Percentiles rank a stretch among this genome's conserved stretches.
Evolutionary conservation across 164 flowering plant species (phyloP).

Genomic region (Macadamia integrifolia): DNA sequence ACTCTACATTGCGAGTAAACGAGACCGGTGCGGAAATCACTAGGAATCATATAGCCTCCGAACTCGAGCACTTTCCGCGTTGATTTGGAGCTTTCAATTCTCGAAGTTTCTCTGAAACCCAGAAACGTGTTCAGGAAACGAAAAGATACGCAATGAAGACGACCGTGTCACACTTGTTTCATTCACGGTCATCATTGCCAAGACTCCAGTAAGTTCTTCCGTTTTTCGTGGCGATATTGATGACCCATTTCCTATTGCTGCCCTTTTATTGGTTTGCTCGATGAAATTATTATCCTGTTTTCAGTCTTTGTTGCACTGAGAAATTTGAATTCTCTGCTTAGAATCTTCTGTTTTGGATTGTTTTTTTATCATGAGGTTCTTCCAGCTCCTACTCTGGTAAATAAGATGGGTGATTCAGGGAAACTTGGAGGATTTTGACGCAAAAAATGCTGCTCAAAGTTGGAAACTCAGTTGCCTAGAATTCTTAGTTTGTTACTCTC

Average conservation of each 20-base stretch:
- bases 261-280: background rate
- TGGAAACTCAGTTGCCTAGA: background rate
- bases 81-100: background rate
- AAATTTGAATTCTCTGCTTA: too few relatives aligned
- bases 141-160: conserved; percentile 20
- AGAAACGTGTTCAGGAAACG: background rate
- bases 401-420: background rate
- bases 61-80: background rate
- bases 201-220: conserved; percentile 13
- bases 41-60: background rate
- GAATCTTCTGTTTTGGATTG: background rate
- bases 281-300: background rate
- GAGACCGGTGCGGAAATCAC: background rate
- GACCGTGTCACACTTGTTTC: conserved; percentile 29
- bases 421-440: background rate
- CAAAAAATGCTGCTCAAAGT: background rate
- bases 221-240: background rate
- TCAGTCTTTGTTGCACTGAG: background rate
- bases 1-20: background rate
- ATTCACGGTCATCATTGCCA: conserved; percentile 17
- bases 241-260: conserved; percentile 3
- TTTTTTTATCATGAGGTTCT: background rate
- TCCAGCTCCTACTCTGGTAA: background rate
- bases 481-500: background rate
- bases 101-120: background rate